Evolutionary conservation across 2,329 filamentous ascomycete genomes (phyloP).

Genomic region (Rhinocladiella similis): DNA sequence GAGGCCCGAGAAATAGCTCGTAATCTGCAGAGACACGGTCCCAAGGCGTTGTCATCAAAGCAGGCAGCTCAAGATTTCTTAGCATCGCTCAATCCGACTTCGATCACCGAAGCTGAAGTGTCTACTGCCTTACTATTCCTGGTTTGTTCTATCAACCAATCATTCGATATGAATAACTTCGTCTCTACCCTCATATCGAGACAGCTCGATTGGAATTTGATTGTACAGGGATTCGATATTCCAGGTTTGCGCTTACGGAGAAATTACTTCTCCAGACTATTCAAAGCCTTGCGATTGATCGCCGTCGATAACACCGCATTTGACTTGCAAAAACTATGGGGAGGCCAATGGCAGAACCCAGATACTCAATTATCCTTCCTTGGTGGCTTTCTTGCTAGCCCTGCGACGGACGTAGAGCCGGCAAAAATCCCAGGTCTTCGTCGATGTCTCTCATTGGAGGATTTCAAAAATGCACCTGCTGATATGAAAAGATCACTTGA

Average conservation of each 20-base stretch:
- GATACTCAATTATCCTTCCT: conserved; percentile 94
- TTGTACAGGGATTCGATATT: conserved; percentile 79
- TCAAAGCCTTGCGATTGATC: conserved; percentile 73
- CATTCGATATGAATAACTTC: conserved; percentile 67
- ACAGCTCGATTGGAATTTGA: conserved; percentile 65
- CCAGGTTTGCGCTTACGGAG: conserved; percentile 73
- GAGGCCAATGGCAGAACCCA: conserved; percentile 79
- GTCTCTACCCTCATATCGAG: conserved; percentile 59
- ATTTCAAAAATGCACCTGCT: conserved; percentile 62
- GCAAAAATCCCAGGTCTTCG: conserved; percentile 80
- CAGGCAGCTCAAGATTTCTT: conserved; percentile 67
- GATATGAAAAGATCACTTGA: conserved; percentile 61
- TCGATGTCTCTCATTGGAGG: conserved; percentile 69
- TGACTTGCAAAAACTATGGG: conserved; percentile 88
- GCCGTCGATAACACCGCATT: conserved; percentile 64
- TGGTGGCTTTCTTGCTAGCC: conserved; percentile 77
- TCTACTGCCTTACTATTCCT: conserved; percentile 74
- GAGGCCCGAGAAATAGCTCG: conserved; percentile 53
- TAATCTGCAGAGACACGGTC: conserved; percentile 71
- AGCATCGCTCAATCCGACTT: conserved; percentile 56
- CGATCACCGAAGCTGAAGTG: conserved; percentile 78
- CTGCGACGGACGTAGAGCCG: conserved; percentile 75
- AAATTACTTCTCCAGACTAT: conserved; percentile 77
- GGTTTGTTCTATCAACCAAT: conserved; percentile 63
- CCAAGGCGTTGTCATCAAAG: conserved; percentile 72